Base-by-base conservation (phyloP, 192 early-diverging fungal genomes). In the Backusella macrospora region DNA sequence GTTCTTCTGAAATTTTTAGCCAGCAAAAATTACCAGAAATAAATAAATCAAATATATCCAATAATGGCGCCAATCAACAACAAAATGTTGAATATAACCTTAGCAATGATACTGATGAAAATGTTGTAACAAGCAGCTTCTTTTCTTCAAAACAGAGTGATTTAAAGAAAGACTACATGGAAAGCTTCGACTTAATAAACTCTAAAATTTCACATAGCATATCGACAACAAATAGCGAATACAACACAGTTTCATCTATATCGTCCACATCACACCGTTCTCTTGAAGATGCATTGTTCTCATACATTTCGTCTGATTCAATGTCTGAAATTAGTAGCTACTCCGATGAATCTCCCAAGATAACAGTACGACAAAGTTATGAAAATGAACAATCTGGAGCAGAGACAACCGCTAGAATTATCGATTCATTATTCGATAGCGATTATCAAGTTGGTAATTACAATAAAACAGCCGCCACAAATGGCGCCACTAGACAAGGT, bases 391-490 rank as follows among this genome's bases (percentile, higher is more conserved):
- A 8, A 39, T 7, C 5, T 65, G 63, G 63, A 38, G 34, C 13
- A 38, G 15, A 16, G 7, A 38, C 63, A 38, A 65, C 38, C n/a
- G 26, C 63, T 13, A 65, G 63, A 16, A 65, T 38, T 26, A 59
- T 59, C 4, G 52, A 26, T 21, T 59, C 52, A 12, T 26, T 59
- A 59, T 59, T 59, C 26, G 52, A 59, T 59, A 59, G 52, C 15
- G 63, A 65, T 37, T 65, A 65, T 26, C 63, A 65, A 65, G 63
- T 65, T n/a, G 34, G 34, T 18, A 59, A 23, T 59, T 59, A 59
- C 26, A 4, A 59, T 59, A 21, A 59, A 18, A 59, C 23, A 26
- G 52, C 21, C 21, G 52, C 52, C 26, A 39, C 15, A 65, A 29
- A 15, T 65, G 63, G 38, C 63, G 63, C 63, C 63, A 65, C 63